Evolutionary conservation across 495 filamentous ascomycete genomes (phyloP).

Genomic region (Aspergillus cavernicola): DNA sequence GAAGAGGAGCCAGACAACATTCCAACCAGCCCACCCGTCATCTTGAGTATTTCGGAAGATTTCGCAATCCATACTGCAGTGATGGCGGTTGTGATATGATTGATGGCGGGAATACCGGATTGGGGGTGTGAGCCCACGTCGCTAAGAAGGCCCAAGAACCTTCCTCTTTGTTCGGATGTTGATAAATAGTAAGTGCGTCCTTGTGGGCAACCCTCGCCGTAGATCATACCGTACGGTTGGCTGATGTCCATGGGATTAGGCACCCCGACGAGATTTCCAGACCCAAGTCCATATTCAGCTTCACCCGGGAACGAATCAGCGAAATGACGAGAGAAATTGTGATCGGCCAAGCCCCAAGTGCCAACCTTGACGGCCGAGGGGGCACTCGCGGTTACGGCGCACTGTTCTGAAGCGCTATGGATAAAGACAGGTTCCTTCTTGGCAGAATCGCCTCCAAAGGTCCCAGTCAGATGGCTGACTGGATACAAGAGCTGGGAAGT

Average conservation of each 20-base stretch:
- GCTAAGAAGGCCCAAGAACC: slow-evolving; percentile 57
- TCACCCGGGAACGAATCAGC: slow-evolving; percentile 69
- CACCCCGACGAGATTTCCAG: slow-evolving; percentile 68
- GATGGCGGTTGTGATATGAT: slow-evolving; percentile 55
- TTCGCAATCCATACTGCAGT: slow-evolving; percentile 93
- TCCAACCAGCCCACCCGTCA: slow-evolving; percentile 74
- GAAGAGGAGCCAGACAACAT: slow-evolving; percentile 81
- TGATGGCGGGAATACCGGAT: slow-evolving; percentile 70
- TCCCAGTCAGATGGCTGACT: slow-evolving; percentile 71
- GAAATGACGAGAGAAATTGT: slow-evolving; percentile 69
- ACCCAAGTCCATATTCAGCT: slow-evolving; percentile 70
- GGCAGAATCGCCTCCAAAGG: slow-evolving; percentile 56
- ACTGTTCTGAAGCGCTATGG: slow-evolving; percentile 74
- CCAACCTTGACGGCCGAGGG: slow-evolving; percentile 75
- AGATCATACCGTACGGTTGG: slow-evolving; percentile 76
- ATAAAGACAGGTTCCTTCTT: slow-evolving; percentile 74
- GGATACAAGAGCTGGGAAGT: slow-evolving; percentile 72
- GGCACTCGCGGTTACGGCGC: slow-evolving; percentile 69
- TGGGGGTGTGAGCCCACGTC: slow-evolving; percentile 43
- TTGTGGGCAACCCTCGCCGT: slow-evolving; percentile 78
- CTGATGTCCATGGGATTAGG: slow-evolving; percentile 89
- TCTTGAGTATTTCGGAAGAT: slow-evolving; percentile 60
- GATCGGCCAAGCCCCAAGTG: slow-evolving; percentile 76
- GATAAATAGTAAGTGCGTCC: slow-evolving; percentile 75
- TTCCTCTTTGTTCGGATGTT: slow-evolving; percentile 72